Evolutionary conservation across 2,329 filamentous ascomycete species (phyloP).

Genomic region (Alternaria sp.): DNA sequence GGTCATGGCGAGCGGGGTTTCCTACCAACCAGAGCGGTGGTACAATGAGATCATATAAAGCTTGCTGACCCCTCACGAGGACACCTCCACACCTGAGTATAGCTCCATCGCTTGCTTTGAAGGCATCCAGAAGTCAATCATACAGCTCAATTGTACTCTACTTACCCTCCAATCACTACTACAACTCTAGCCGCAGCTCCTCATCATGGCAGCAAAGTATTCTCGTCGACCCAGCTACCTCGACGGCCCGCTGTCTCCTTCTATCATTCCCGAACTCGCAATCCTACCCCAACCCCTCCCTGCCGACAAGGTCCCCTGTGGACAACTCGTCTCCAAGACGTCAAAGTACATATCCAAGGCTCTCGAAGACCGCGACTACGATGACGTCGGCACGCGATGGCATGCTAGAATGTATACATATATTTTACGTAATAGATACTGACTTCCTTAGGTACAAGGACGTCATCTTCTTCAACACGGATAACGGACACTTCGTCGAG

Average conservation of each 20-base stretch:
- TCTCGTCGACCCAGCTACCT: slow-evolving; percentile 40
- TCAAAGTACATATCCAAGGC: slow-evolving; percentile 40
- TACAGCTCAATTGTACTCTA: slow-evolving; percentile 15
- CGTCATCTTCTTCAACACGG: slow-evolving; percentile 42
- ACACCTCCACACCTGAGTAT: slow-evolving; percentile 31
- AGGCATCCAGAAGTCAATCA: slow-evolving; percentile 7
- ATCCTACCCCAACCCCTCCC: slow-evolving; percentile 45
- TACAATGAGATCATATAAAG: slow-evolving; percentile 50
- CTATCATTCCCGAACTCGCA: slow-evolving; percentile 44
- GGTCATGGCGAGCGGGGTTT: slow-evolving; percentile 37
- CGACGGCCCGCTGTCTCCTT: slow-evolving; percentile 42
- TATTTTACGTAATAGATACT: neutral
- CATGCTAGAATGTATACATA: slow-evolving; percentile 10
- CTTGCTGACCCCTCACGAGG: slow-evolving; percentile 46
- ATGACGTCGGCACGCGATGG: slow-evolving; percentile 48
- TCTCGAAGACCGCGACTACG: slow-evolving; percentile 48
- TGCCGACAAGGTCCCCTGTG: slow-evolving; percentile 38
- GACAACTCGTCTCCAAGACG: slow-evolving; percentile 44
- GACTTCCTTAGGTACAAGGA: slow-evolving; percentile 39
- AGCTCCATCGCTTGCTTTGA: slow-evolving; percentile 21
- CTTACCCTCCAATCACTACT: neutral
- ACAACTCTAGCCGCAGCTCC: slow-evolving; percentile 13
- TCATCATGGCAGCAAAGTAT: slow-evolving; percentile 40
- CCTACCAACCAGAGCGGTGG: slow-evolving; percentile 27
- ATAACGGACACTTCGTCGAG: slow-evolving; percentile 37